These are phyloP conservation scores for Pleurotus citrinopileatus DNA, from an alignment of 768 basidiomycete genomes.

Conservation along the genomic window DNA sequence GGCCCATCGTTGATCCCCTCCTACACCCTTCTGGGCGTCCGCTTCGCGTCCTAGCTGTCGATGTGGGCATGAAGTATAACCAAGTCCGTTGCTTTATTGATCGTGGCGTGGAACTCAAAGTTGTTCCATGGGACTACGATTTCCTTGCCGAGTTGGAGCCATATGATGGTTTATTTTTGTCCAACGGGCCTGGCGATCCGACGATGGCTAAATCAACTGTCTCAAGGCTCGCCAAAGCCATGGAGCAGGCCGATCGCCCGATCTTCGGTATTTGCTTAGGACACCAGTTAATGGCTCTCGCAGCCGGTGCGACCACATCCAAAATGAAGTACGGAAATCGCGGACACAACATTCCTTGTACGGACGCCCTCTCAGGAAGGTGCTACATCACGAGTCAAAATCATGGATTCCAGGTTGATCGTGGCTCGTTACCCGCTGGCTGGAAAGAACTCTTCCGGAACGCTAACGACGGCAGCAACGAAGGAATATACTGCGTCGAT, in stretches of 20 bases:
- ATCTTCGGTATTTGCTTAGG: slow-evolving; percentile 99
- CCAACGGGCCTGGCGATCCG: slow-evolving; percentile 98
- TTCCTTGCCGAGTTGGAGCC: slow-evolving; percentile 75
- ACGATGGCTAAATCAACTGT: slow-evolving; percentile 78
- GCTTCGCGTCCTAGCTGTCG: slow-evolving; percentile 84
- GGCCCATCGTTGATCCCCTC: slow-evolving; percentile 50
- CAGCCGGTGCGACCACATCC: slow-evolving; percentile 89
- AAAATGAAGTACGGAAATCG: slow-evolving; percentile 99
- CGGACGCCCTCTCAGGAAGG: slow-evolving; percentile 86
- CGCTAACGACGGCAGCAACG: slow-evolving; percentile 96
- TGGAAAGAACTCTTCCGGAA: slow-evolving; percentile 97
- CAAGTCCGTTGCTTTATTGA: slow-evolving; percentile 95
- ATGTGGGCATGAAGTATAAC: slow-evolving; percentile 99
- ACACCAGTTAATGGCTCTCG: slow-evolving; percentile 94
- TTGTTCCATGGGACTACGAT: slow-evolving; percentile 97
- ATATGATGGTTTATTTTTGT: slow-evolving; percentile 94
- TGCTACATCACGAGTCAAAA: slow-evolving; percentile 99
- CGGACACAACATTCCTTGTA: slow-evolving; percentile 98
- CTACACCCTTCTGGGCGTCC: slow-evolving; percentile 78
- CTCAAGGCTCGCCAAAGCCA: slow-evolving; percentile 56
- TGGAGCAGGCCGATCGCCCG: slow-evolving; percentile 74
- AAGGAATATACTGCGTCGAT: slow-evolving; percentile 91
- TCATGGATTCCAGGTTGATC: slow-evolving; percentile 95
- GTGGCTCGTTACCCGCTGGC: slow-evolving; percentile 66
- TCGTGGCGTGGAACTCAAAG: slow-evolving; percentile 93